Evolutionary conservation across 2,329 filamentous ascomycete species (phyloP), one percentile per base, ranked within the genome.

Genomic region (Xylariaceae sp.): DNA sequence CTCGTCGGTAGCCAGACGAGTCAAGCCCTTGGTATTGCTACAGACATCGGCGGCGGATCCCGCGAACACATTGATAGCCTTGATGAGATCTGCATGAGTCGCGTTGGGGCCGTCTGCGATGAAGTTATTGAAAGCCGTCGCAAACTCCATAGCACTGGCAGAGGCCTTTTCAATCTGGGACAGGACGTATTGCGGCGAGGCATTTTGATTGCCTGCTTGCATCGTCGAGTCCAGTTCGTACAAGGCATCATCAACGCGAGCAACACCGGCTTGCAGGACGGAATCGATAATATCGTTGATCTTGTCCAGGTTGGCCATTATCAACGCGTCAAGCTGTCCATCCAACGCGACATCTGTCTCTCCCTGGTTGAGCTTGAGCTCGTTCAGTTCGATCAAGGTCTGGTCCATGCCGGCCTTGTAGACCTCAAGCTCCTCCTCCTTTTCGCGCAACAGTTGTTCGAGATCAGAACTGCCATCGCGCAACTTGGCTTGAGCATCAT

Each of bases 331-430:
- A 46, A 98, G 88, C 61, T 95, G 87, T 23, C 85, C 85, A 57
- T 97, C 90, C 38, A 95, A 71, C 2, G 83, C 88, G 46, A 82
- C 70, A 58, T 96, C 89, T 9, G 80, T 83, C 40, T 82, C 85
- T 56, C 78, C 82, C 59, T 83, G 79, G 55, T 76, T 83, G 64
- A 80, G 71, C 71, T 78, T 88, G 47, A 96, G 69, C 58, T 96
- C 88, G 57, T 94, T 90, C 44, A 98, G 73, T 65, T 96, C 89
- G 36, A 97, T 77, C 41, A 98, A 69, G 3, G 90, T 89, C 67
- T 97, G 86, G 59, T 98, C 92, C 87, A 98, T 94, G 55, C 88
- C 89, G 31, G 89, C 88, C 68, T 96, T 95, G 75, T 95, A 95
- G 32, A 97, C 89, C 64, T 97, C 92, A 17, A 98, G 79, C 65